These are phyloP conservation scores for Penicillium lagena DNA, from an alignment of 495 filamentous ascomycete genomes.

Conservation along the genomic window DNA sequence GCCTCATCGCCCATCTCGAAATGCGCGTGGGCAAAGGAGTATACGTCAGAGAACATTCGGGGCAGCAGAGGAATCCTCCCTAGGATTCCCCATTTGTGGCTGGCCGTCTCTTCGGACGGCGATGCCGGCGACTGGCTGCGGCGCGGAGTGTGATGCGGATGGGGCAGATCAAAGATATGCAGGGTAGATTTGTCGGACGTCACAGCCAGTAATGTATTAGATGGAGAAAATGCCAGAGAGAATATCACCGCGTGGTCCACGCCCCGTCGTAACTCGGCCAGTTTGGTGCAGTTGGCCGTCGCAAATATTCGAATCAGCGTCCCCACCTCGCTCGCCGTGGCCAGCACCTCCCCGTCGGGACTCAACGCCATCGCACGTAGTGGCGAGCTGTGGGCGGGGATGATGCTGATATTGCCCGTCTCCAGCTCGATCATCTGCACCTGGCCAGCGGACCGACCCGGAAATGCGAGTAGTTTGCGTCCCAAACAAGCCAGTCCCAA, in stretches of 20 bases:
- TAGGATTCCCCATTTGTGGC: constrained; percentile 74
- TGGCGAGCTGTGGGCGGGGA: constrained; percentile 79
- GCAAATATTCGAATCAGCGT: constrained; percentile 23
- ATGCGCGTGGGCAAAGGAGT: constrained; percentile 65
- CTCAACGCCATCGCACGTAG: constrained; percentile 78
- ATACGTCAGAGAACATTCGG: constrained; percentile 75
- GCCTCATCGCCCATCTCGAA: constrained; percentile 77
- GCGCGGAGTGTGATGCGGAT: constrained; percentile 23
- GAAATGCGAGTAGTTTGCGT: constrained; percentile 67
- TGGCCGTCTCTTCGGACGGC: constrained; percentile 39
- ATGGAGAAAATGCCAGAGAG: constrained; percentile 79
- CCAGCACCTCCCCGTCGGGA: constrained; percentile 71
- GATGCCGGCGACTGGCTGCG: constrained; percentile 29
- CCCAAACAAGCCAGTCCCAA: constrained; percentile 76
- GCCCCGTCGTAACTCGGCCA: constrained; percentile 80
- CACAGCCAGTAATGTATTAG: constrained; percentile 70
- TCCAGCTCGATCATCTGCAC: constrained; percentile 83
- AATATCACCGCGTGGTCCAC: constrained; percentile 84
- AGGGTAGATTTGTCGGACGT: constrained; percentile 97
- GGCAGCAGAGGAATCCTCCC: constrained; percentile 74
- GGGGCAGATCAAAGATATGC: constrained; percentile 79
- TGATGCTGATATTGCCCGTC: constrained; percentile 83
- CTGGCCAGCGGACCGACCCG: constrained; percentile 77
- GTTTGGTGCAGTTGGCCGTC: constrained; percentile 66
- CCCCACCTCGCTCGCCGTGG: constrained; percentile 86